Conservation (phyloP, 257 asterid species). For the Schizonepeta tenuifolia region DNA sequence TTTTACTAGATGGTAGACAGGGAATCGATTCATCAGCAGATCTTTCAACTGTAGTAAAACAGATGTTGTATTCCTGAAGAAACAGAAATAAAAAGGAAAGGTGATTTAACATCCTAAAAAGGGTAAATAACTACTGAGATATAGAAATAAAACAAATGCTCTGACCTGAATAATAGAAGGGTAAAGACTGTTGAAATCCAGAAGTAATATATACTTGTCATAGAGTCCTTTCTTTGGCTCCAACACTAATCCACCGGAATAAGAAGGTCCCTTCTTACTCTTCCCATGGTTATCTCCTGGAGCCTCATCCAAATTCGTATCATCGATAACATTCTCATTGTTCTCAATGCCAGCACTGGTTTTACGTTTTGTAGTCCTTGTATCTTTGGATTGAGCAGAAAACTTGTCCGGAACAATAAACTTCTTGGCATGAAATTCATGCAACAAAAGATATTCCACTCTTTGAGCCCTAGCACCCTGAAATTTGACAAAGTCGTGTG, state of each 20-base stretch:
- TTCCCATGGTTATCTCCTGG: constrained; percentile 54
- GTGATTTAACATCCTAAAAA: constrained; percentile 8
- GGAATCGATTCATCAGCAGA: constrained; percentile 68
- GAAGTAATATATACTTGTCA: constrained; percentile 87
- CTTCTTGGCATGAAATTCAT: constrained; percentile 91
- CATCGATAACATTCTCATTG: constrained; percentile 61
- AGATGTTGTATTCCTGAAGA: constrained; percentile 90
- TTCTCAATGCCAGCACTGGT: constrained; percentile 48
- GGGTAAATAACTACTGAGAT: constrained; percentile 20
- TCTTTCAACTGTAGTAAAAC: constrained; percentile 95
- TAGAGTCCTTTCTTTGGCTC: constrained; percentile 97
- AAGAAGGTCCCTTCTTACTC: constrained; percentile 85
- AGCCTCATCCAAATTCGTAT: constrained; percentile 53
- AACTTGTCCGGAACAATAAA: constrained; percentile 92
- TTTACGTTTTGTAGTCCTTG: constrained; percentile 67
- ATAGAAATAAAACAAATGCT: constrained; percentile 27
- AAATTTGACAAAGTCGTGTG: constrained; percentile 33
- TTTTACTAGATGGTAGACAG: constrained; percentile 71
- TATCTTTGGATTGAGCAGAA: constrained; percentile 61
- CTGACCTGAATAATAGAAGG: constrained; percentile 97
- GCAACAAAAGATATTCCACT: constrained; percentile 92
- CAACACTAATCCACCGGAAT: constrained; percentile 93
- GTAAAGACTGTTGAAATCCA: constrained; percentile 99
- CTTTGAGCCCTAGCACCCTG: constrained; percentile 99
- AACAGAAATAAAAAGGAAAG: constrained; percentile 8